Conservation (phyloP, 1,139 yeast species). For the Candida dubliniensis region DNA sequence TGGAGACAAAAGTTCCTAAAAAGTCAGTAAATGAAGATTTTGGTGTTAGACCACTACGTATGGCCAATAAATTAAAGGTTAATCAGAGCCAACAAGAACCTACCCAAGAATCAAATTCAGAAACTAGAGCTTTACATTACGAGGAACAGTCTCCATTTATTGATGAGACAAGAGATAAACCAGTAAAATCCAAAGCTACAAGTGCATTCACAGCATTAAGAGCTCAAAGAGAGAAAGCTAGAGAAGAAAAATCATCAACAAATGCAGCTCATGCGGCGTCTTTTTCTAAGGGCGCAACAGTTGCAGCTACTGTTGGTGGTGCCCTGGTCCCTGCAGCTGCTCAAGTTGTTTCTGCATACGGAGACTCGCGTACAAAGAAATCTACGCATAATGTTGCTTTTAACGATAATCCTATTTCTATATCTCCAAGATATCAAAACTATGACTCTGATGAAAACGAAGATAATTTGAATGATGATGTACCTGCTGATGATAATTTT, state of each 20-base stretch:
- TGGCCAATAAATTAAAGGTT: slow-evolving; percentile 45
- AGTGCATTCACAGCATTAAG: slow-evolving; percentile 9
- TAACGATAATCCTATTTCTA: neutral
- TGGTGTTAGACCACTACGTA: slow-evolving; percentile 59
- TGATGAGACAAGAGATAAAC: slow-evolving; percentile 2
- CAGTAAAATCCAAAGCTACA: slow-evolving; percentile 3
- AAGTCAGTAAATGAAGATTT: slow-evolving; percentile 20
- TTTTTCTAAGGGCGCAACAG: neutral
- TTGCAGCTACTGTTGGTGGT: neutral
- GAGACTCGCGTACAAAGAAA: neutral
- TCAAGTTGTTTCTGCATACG: too few species aligned
- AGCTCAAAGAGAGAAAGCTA: slow-evolving; percentile 6
- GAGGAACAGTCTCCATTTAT: slow-evolving; percentile 6
- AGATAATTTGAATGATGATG: slow-evolving; percentile 1
- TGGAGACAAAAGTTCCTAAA: slow-evolving; percentile 6
- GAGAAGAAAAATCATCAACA: neutral
- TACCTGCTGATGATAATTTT: too few species aligned
- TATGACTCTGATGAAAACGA: neutral
- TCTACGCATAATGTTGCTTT: slow-evolving; percentile 4
- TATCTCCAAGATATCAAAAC: neutral
- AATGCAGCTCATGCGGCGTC: neutral
- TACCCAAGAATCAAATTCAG: neutral
- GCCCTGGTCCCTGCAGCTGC: neutral
- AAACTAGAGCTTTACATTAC: neutral
- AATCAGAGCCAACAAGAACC: slow-evolving; percentile 5